Percentiles rank a stretch among this genome's conserved stretches.
Conservation (phyloP, 805 yeast genomes). For the Cyberlindnera bimundalis region DNA sequence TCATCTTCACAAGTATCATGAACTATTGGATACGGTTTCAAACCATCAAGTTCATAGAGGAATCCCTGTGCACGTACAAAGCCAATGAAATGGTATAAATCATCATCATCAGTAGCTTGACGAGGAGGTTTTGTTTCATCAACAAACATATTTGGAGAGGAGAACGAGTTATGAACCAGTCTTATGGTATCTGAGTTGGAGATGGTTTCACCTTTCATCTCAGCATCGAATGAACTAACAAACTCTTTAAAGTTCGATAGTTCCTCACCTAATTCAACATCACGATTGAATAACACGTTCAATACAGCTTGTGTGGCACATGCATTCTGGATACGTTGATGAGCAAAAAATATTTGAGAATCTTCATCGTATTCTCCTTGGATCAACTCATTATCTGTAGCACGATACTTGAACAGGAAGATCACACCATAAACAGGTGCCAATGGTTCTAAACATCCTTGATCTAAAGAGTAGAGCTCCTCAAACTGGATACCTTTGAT, state of each 20-base stretch:
- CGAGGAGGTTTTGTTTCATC: slow-evolving; percentile 34
- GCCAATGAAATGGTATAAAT: slow-evolving; percentile 59
- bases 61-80: slow-evolving; percentile 41
- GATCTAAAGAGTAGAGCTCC: slow-evolving; percentile 53
- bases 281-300: slow-evolving; percentile 47
- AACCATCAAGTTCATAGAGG: slow-evolving; percentile 62
- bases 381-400: slow-evolving; percentile 37
- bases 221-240: slow-evolving; percentile 50
- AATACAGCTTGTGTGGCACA: slow-evolving; percentile 74
- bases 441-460: slow-evolving; percentile 34
- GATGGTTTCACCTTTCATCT: slow-evolving; percentile 56
- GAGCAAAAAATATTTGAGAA: slow-evolving; percentile 51
- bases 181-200: slow-evolving; percentile 57
- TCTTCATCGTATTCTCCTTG: slow-evolving; percentile 43
- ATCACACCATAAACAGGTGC: slow-evolving; percentile 55
- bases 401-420: slow-evolving; percentile 58
- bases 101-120: slow-evolving; percentile 40
- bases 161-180: slow-evolving; percentile 57
- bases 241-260: slow-evolving; percentile 47
- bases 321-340: slow-evolving; percentile 62
- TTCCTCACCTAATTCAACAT: slow-evolving; percentile 46
- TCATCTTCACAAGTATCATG: slow-evolving; percentile 43
- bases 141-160: slow-evolving; percentile 48
- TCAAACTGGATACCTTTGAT: slow-evolving; percentile 53
- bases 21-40: slow-evolving; percentile 50